Evolutionary conservation across 345 rosid genomes (phyloP), one percentile per base, ranked within the genome.

Genomic region (Camelina sativa): DNA sequence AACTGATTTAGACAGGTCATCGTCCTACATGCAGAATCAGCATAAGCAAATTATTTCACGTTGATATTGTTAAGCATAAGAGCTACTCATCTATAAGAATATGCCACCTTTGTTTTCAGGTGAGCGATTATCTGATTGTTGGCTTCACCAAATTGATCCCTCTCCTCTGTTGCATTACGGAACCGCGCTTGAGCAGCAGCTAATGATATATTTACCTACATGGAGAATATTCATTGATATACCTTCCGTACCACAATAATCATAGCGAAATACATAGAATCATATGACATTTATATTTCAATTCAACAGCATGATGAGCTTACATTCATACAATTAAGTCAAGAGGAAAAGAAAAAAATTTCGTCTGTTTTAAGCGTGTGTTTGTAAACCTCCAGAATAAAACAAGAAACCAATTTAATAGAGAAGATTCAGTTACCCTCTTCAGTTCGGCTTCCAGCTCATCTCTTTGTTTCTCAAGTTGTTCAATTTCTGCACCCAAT

Each of bases 71-170:
- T 23, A 32, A 48, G 35, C 19, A 16, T 17, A 25, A 73, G 74
- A 71, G 71, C 28, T 46, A 37, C 51, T 47, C 54, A 48, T 41
- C 52, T 22, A 59, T 16, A 67, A 20, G 50, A 67, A 71, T 60
- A 48, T 43, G 16, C 48, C 64, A 92, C 97, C 97, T 92, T 95
- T 60, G 88, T 81, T 79, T 83, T 88, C 81, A 90, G 75, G 86
- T 90, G 99, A 73, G 84, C 88, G 71, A 95, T 74, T 57, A 95
- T 88, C 81, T 90, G 90, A 82, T 84, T 85, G 81, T 89, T 95
- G 74, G 97, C 99, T 85, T 92, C 97, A 65, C 85, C 89, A 84
- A 92, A 95, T 69, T 95, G 97, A 65, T 92, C 97, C 71, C 92
- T 84, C 85, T 95, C 99, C 76, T 94, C 98, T 59, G 70, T 77